Percentiles rank a stretch among this genome's conserved stretches.
phyloP scores from a whole-genome alignment of 2,329 filamentous ascomycete species.

The Orbilia blumenaviensis region DNA sequence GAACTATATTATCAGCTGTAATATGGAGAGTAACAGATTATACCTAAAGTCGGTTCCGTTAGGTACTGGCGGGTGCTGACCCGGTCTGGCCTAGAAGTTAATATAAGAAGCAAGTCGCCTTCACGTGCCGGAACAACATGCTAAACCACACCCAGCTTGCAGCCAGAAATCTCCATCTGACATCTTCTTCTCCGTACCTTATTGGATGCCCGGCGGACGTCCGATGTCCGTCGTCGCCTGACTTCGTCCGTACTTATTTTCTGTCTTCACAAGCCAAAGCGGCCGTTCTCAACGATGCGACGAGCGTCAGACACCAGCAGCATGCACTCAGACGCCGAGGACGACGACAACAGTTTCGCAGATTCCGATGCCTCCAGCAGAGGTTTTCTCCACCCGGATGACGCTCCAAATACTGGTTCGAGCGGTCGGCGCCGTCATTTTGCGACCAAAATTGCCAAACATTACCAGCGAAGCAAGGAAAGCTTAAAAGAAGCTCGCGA shows the following conservation, averaged over 20 bases:
- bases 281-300: conserved; percentile 26
- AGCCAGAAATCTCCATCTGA: conserved; percentile 9
- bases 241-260: not conserved
- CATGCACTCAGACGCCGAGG: conserved; percentile 23
- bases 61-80: too few relatives aligned
- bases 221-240: conserved; percentile 35
- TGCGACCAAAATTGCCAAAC: conserved; percentile 30
- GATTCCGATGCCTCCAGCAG: conserved; percentile 28
- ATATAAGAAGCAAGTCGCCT: conserved; percentile 2
- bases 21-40: too few relatives aligned
- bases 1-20: too few relatives aligned
- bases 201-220: conserved; percentile 22
- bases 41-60: too few relatives aligned
- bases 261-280: conserved; percentile 32
- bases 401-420: conserved; percentile 8
- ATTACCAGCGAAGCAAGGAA: conserved; percentile 44
- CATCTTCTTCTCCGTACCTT: conserved; percentile 9
- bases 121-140: conserved; percentile 28
- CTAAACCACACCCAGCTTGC: not conserved
- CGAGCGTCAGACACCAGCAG: conserved; percentile 37
- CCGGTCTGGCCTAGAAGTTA: too few relatives aligned
- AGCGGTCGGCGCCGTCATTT: conserved; percentile 38
- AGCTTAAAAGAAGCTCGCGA: conserved; percentile 45
- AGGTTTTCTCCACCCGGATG: conserved; percentile 44
- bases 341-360: conserved; percentile 24